These are phyloP conservation scores for Suhomyces bolitotheri DNA, from an alignment of 1,139 yeast genomes.

Conservation along the genomic window DNA sequence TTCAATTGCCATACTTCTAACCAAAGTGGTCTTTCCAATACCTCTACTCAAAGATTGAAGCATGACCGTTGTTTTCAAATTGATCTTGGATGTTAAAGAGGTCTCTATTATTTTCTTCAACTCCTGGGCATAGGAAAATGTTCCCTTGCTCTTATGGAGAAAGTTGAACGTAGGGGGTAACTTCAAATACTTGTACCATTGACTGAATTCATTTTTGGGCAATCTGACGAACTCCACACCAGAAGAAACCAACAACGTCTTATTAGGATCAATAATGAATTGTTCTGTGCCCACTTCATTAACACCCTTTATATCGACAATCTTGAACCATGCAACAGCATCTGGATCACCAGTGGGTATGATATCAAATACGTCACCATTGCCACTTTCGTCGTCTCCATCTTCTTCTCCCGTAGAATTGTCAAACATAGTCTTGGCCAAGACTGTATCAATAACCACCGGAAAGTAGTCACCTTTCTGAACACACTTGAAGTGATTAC, in stretches of 20 bases:
- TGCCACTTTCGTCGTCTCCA: constrained; percentile 23
- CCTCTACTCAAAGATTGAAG: constrained; percentile 72
- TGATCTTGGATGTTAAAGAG: constrained; percentile 35
- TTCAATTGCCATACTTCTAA: constrained; percentile 54
- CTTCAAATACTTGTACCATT: constrained; percentile 47
- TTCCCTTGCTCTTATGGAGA: constrained; percentile 18
- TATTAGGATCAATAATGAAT: constrained; percentile 60
- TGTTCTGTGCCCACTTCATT: constrained; percentile 38
- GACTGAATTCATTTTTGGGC: constrained; percentile 34
- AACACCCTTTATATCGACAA: constrained; percentile 42
- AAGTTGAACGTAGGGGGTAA: constrained; percentile 45
- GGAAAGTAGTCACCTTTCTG: constrained; percentile 68
- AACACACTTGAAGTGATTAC: constrained; percentile 57
- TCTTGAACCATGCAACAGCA: constrained; percentile 82
- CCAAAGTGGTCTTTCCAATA: constrained; percentile 73
- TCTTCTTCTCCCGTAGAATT: constrained; percentile 31
- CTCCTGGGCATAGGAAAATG: constrained; percentile 53
- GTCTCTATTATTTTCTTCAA: constrained; percentile 54
- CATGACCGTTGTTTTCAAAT: constrained; percentile 62
- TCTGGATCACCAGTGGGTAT: constrained; percentile 68
- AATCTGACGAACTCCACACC: constrained; percentile 51
- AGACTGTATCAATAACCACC: constrained; percentile 69
- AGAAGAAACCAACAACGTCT: constrained; percentile 67
- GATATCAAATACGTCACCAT: constrained; percentile 32
- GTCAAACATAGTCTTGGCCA: constrained; percentile 61